Evolutionary conservation across 2,329 filamentous ascomycete genomes (phyloP).

Genomic region (Claviceps sp.): DNA sequence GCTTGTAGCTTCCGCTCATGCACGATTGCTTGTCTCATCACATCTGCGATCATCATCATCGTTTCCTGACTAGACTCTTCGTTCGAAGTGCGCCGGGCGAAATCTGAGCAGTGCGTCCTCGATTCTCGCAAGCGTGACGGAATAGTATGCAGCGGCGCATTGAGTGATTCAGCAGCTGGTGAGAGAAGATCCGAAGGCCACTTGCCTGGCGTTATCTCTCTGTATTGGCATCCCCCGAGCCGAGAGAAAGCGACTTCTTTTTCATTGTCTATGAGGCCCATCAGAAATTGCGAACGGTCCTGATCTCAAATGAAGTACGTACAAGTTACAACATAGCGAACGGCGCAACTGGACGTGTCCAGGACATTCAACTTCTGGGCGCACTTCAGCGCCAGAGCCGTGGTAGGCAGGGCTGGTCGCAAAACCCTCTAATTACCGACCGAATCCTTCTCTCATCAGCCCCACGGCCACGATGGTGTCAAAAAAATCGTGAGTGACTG

Average conservation of each 20-base stretch:
- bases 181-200: too few relatives aligned
- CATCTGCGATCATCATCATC: neutral
- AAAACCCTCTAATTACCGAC: neutral
- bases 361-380: neutral
- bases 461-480: conserved; percentile 4
- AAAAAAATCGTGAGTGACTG: conserved; percentile 2
- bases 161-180: neutral
- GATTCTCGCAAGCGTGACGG: conserved; percentile 7
- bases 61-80: conserved; percentile 4
- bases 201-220: too few relatives aligned
- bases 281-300: too few relatives aligned
- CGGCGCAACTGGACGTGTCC: neutral
- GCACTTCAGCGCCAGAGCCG: neutral
- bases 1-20: conserved; percentile 2
- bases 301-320: neutral
- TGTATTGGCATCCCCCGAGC: too few relatives aligned
- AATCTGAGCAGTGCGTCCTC: conserved; percentile 6
- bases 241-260: too few relatives aligned
- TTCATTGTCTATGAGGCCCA: too few relatives aligned
- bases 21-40: conserved; percentile 4
- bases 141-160: conserved; percentile 5
- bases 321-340: too few relatives aligned
- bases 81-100: conserved; percentile 8
- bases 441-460: neutral
- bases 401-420: neutral